Evolutionary conservation across 305 asterid genomes (phyloP).

Genomic region (Fraxinus baroniana): DNA sequence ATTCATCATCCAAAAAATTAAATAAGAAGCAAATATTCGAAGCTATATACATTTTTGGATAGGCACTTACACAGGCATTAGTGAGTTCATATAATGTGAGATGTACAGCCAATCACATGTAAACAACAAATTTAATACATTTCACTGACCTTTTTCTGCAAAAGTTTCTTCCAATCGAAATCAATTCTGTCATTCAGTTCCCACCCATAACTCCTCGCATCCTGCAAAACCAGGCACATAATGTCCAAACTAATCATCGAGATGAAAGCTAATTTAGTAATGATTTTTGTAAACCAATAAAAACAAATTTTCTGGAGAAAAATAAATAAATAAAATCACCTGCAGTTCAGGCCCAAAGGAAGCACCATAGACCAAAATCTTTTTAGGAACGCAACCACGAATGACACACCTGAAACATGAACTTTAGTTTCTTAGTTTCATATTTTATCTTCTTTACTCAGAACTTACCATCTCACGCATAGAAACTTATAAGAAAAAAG

Average conservation of each 20-base stretch:
- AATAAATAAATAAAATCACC: constrained; percentile 35
- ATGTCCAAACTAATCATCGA: constrained; percentile 9
- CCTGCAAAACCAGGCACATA: constrained; percentile 47
- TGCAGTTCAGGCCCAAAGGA: constrained; percentile 92
- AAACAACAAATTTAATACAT: constrained; percentile 4
- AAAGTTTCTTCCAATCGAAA: constrained; percentile 94
- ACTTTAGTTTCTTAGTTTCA: constrained; percentile 16
- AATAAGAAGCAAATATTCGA: background rate
- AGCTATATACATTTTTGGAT: background rate
- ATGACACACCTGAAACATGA: constrained; percentile 76
- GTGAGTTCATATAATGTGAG: background rate
- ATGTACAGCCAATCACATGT: background rate
- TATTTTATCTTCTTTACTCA: constrained; percentile 3
- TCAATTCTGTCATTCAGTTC: constrained; percentile 73
- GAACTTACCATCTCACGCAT: background rate
- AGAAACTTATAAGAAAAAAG: background rate
- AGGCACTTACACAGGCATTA: background rate
- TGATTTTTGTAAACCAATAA: constrained; percentile 4
- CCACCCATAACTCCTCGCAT: constrained; percentile 95
- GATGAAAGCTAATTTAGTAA: background rate
- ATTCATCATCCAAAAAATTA: background rate
- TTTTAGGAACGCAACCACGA: constrained; percentile 99
- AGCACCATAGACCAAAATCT: constrained; percentile 98
- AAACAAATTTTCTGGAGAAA: background rate
- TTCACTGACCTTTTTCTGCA: constrained; percentile 80